phyloP scores from a whole-genome alignment of 2,329 filamentous ascomycete genomes.

The Claviceps africana region DNA sequence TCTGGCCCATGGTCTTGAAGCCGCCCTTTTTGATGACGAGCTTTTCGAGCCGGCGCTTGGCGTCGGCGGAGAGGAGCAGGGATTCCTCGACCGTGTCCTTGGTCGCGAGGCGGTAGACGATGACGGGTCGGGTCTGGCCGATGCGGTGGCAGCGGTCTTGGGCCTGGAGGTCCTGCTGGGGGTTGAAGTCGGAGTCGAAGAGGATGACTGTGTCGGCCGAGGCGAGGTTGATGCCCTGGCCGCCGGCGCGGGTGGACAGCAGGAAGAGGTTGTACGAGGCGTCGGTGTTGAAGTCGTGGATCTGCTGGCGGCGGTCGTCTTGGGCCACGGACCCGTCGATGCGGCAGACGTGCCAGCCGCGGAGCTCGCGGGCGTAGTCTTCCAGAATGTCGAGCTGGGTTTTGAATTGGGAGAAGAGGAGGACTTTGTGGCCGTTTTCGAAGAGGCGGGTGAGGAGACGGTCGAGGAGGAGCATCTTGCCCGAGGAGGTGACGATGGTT shows the following conservation, averaged over 20 bases:
- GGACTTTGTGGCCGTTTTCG: constrained; percentile 64
- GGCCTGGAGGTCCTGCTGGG: constrained; percentile 90
- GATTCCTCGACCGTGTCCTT: constrained; percentile 86
- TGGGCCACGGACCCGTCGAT: constrained; percentile 84
- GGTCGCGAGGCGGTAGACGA: constrained; percentile 87
- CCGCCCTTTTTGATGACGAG: constrained; percentile 90
- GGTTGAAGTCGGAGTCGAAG: constrained; percentile 85
- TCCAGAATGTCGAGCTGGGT: constrained; percentile 84
- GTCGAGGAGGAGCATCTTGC: constrained; percentile 92
- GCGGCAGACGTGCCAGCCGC: constrained; percentile 68
- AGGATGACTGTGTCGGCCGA: constrained; percentile 85
- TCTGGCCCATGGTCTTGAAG: constrained; percentile 56
- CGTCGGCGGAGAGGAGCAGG: constrained; percentile 73
- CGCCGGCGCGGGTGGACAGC: constrained; percentile 79
- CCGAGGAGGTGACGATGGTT: constrained; percentile 70
- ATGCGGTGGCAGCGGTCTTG: constrained; percentile 93
- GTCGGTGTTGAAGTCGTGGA: constrained; percentile 57
- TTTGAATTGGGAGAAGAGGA: constrained; percentile 95
- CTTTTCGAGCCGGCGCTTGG: constrained; percentile 84
- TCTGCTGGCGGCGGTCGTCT: constrained; percentile 53
- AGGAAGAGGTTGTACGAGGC: constrained; percentile 62
- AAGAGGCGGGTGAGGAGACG: constrained; percentile 68
- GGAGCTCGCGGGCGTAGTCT: constrained; percentile 66
- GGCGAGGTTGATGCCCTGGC: constrained; percentile 88
- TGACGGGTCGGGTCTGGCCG: constrained; percentile 79